phyloP scores from a whole-genome alignment of 2,329 filamentous ascomycete genomes.

The Curvularia lunata region DNA sequence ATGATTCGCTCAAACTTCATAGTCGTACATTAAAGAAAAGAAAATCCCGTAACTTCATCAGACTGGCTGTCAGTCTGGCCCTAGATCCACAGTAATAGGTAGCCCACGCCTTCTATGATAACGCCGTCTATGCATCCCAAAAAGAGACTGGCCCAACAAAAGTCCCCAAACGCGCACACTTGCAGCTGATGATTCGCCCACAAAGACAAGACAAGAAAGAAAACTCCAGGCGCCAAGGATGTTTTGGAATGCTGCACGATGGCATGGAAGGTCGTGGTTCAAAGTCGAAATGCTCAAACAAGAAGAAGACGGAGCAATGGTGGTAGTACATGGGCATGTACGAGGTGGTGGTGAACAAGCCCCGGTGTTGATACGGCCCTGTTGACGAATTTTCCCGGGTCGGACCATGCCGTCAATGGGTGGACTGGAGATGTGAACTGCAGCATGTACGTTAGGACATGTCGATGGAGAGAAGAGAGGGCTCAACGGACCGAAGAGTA shows the following conservation, averaged over 20 bases:
- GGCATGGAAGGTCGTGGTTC: constrained; percentile 9
- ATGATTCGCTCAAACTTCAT: not conserved
- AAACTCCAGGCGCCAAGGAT: constrained; percentile 24
- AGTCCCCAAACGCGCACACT: constrained; percentile 3
- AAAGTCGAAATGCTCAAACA: not conserved
- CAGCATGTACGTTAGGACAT: constrained; percentile 23
- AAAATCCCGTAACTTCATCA: constrained; percentile 2
- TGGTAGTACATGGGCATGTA: constrained; percentile 5
- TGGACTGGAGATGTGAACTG: constrained; percentile 8
- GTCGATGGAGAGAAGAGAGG: not conserved
- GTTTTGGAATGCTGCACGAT: constrained; percentile 14
- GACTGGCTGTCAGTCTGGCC: constrained; percentile 9
- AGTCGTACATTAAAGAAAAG: constrained; percentile 4
- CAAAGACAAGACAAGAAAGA: constrained; percentile 5
- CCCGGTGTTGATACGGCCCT: not conserved
- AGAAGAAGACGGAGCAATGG: constrained; percentile 5
- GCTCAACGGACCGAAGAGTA: constrained; percentile 16
- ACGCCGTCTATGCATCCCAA: constrained; percentile 22
- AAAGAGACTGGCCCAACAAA: constrained; percentile 13
- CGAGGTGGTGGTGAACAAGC: constrained; percentile 3
- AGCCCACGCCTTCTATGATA: constrained; percentile 13
- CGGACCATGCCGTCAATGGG: not conserved
- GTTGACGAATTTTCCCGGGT: not conserved
- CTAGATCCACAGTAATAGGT: not conserved
- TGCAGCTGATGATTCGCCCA: constrained; percentile 17